A percentile compares a stretch with the other conserved stretches of the same genome.
Evolutionary conservation across 1,284 basidiomycete genomes (phyloP).

Genomic region (Ustilago loliicola): DNA sequence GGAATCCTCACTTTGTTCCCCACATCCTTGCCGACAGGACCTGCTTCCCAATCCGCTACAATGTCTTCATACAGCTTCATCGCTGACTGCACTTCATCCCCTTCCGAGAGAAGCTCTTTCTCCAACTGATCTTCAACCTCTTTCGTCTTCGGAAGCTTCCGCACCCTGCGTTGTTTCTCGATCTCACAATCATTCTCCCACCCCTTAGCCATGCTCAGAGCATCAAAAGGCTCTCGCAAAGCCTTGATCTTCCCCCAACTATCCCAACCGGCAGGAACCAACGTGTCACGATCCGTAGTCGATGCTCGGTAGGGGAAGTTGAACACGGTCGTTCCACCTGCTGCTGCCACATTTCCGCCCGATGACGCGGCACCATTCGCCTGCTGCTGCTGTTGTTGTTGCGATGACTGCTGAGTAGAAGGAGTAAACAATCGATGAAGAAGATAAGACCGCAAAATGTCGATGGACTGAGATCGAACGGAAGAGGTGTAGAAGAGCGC

Average conservation of each 20-base stretch:
- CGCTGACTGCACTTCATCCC: conserved; percentile 50
- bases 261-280: conserved; percentile 96
- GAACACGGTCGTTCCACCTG: conserved; percentile 78
- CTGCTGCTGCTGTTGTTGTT: not conserved
- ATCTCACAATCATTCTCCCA: conserved; percentile 72
- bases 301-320: conserved; percentile 89
- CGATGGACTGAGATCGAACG: conserved; percentile 80
- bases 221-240: conserved; percentile 90
- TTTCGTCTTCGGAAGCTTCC: conserved; percentile 28
- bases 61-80: conserved; percentile 65
- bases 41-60: conserved; percentile 58
- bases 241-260: conserved; percentile 96
- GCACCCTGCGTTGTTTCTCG: conserved; percentile 38
- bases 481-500: conserved; percentile 90
- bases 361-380: conserved; percentile 21
- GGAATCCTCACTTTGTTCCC: conserved; percentile 30
- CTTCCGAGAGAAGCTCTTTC: conserved; percentile 38
- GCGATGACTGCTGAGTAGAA: conserved; percentile 52
- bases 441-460: conserved; percentile 85
- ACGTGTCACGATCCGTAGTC: conserved; percentile 89
- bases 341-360: conserved; percentile 56
- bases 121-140: conserved; percentile 51
- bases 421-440: conserved; percentile 87
- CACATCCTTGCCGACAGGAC: conserved; percentile 19
- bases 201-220: conserved; percentile 82